phyloP scores from a whole-genome alignment of 495 filamentous ascomycete species.

The Penicillium cosmopolitanum region DNA sequence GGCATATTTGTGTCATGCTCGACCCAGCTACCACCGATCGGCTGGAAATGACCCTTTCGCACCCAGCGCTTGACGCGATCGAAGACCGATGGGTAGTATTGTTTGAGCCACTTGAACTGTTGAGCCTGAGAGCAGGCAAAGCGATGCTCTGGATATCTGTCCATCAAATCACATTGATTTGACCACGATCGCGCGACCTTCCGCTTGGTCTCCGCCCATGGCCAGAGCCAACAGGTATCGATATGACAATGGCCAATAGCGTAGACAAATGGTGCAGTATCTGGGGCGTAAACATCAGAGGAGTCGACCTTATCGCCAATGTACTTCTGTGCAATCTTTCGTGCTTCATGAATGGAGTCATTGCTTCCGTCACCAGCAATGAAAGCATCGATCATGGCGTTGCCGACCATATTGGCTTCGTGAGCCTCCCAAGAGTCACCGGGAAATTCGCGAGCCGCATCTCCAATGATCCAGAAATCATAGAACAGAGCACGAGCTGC shows the following conservation, averaged over 20 bases:
- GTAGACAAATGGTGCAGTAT: constrained; percentile 74
- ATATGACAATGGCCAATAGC: constrained; percentile 97
- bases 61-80: constrained; percentile 90
- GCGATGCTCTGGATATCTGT: constrained; percentile 90
- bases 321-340: constrained; percentile 81
- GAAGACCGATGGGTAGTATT: constrained; percentile 83
- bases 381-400: constrained; percentile 87
- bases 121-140: constrained; percentile 93
- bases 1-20: constrained; percentile 99
- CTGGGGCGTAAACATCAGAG: constrained; percentile 78
- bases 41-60: constrained; percentile 87
- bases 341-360: constrained; percentile 74
- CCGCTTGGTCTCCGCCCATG: constrained; percentile 97
- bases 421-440: constrained; percentile 84
- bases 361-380: constrained; percentile 74
- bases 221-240: constrained; percentile 98
- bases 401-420: constrained; percentile 78
- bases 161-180: constrained; percentile 91
- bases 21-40: constrained; percentile 97
- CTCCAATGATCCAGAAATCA: constrained; percentile 95
- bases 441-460: constrained; percentile 81
- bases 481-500: constrained; percentile 81
- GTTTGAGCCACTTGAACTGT: constrained; percentile 96
- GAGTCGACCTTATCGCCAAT: constrained; percentile 82
- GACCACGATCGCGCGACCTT: constrained; percentile 97